Percentiles rank a stretch among this genome's conserved stretches.
These are phyloP conservation scores for Paramecium biaurelia DNA, from an alignment of 73 alveolate genomes.

Conservation along the genomic window DNA sequence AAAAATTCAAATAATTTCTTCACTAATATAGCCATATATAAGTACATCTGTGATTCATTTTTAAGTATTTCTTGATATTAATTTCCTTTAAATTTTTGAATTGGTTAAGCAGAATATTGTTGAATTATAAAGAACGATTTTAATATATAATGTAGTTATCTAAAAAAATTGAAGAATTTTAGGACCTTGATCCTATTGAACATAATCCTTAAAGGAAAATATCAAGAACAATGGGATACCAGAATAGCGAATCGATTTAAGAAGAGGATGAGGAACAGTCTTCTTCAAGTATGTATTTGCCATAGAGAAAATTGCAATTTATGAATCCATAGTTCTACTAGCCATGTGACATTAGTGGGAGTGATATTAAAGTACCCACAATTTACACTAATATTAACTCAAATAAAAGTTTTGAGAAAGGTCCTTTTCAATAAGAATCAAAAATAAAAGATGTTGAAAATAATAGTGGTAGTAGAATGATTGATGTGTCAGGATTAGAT, in stretches of 20 bases:
- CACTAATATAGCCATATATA: neutral
- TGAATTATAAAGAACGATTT: neutral
- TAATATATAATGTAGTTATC: neutral
- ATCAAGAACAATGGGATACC: neutral
- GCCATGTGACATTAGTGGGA: neutral
- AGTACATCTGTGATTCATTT: neutral
- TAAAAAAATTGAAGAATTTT: slow-evolving; percentile 13
- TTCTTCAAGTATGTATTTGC: neutral
- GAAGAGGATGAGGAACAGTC: slow-evolving; percentile 52
- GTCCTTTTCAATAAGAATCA: neutral
- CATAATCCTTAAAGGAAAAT: neutral
- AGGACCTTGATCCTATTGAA: slow-evolving; percentile 20
- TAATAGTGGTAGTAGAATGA: neutral
- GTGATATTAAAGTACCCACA: slow-evolving; percentile 50
- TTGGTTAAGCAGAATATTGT: neutral
- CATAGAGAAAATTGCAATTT: neutral
- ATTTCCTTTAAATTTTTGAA: neutral
- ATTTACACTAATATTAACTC: neutral
- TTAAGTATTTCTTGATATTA: neutral
- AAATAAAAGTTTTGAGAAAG: slow-evolving; percentile 25
- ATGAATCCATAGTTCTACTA: neutral
- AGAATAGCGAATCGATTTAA: slow-evolving; percentile 8
- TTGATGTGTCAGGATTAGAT: neutral
- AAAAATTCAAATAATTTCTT: slow-evolving; percentile 5
- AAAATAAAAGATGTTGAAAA: neutral